These are phyloP conservation scores for Boletus subcaerulescens DNA, from an alignment of 768 basidiomycete species.

Conservation along the genomic window DNA sequence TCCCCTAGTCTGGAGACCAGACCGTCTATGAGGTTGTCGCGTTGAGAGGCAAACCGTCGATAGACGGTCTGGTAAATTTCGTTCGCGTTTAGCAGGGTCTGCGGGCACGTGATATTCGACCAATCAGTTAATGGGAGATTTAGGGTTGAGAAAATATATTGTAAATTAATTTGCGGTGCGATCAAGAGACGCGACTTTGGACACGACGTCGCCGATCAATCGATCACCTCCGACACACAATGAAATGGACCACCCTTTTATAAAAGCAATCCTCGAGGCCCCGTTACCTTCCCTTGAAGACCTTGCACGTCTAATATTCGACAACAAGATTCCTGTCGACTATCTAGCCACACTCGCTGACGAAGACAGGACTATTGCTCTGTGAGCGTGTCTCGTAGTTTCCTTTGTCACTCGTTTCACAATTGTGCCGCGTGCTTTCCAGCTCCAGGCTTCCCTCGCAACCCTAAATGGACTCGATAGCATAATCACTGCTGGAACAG, in stretches of 20 bases:
- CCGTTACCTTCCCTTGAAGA: not conserved
- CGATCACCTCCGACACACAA: not conserved
- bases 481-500: not conserved
- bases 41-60: too few relatives aligned
- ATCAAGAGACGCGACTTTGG: too few relatives aligned
- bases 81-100: too few relatives aligned
- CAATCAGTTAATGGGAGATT: too few relatives aligned
- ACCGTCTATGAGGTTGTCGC: too few relatives aligned
- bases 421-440: not conserved
- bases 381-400: too few relatives aligned
- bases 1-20: too few relatives aligned
- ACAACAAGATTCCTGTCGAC: not conserved
- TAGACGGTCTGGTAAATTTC: too few relatives aligned
- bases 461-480: not conserved
- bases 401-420: not conserved
- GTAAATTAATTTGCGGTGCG: too few relatives aligned
- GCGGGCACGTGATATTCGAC: too few relatives aligned
- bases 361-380: not conserved
- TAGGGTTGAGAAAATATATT: too few relatives aligned
- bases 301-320: not conserved
- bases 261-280: not conserved
- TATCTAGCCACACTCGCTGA: not conserved
- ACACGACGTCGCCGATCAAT: too few relatives aligned
- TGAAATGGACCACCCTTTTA: not conserved
- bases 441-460: not conserved